These are phyloP conservation scores for Yamadazyma blattariae DNA, from an alignment of 1,139 yeast genomes.

Conservation along the genomic window DNA sequence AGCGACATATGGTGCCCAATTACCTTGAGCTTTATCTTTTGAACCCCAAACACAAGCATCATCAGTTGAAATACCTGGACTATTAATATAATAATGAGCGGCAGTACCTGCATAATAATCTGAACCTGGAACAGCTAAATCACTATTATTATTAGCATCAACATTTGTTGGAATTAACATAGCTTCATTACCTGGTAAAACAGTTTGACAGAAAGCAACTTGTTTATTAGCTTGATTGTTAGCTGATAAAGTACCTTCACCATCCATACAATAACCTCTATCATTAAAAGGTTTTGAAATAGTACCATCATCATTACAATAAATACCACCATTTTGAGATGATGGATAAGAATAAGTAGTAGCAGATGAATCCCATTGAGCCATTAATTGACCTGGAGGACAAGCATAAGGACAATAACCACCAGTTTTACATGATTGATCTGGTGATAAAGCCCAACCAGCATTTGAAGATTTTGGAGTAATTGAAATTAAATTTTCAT, in stretches of 20 bases:
- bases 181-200: constrained; percentile 89
- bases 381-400: constrained; percentile 78
- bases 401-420: constrained; percentile 87
- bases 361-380: constrained; percentile 69
- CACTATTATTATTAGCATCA: constrained; percentile 39
- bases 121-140: constrained; percentile 81
- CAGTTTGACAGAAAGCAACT: constrained; percentile 90
- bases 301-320: constrained; percentile 69
- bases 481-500: constrained; percentile 65
- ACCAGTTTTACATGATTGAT: constrained; percentile 70
- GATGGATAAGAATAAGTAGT: constrained; percentile 63
- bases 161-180: constrained; percentile 85
- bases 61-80: constrained; percentile 75
- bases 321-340: constrained; percentile 78
- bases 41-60: constrained; percentile 90
- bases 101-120: constrained; percentile 74
- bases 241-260: constrained; percentile 69
- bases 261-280: constrained; percentile 68
- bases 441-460: constrained; percentile 89
- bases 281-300: constrained; percentile 60
- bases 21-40: constrained; percentile 63
- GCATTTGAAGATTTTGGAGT: constrained; percentile 57
- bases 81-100: constrained; percentile 82
- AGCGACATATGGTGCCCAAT: constrained; percentile 92
- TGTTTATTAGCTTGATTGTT: constrained; percentile 50